Conservation (phyloP, 169 alveolate genomes). For the Plasmodium gonderi region DNA sequence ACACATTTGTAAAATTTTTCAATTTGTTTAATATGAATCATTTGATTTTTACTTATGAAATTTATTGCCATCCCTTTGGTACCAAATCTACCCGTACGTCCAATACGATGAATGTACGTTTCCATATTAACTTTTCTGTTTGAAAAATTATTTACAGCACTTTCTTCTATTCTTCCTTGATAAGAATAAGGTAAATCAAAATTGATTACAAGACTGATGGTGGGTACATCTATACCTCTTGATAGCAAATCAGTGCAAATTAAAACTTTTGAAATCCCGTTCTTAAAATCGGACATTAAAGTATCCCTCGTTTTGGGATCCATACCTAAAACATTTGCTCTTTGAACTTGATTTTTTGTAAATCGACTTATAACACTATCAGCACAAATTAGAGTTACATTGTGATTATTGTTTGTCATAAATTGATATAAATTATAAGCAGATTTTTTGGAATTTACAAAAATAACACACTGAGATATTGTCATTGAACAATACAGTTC, state of each 20-base stretch:
- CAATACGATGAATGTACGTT: constrained; percentile 97
- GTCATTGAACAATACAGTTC: constrained; percentile 96
- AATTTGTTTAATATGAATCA: constrained; percentile 81
- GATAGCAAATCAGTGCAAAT: constrained; percentile 98
- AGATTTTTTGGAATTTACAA: constrained; percentile 95
- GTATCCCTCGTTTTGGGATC: constrained; percentile 94
- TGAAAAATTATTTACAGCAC: background rate
- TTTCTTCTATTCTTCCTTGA: constrained; percentile 77
- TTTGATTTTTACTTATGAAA: constrained; percentile 80
- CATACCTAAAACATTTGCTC: constrained; percentile 90
- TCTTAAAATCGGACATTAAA: constrained; percentile 95
- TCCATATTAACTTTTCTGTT: constrained; percentile 76
- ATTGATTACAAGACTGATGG: constrained; percentile 94
- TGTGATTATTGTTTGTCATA: constrained; percentile 85
- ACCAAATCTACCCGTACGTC: constrained; percentile 99
- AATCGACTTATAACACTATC: constrained; percentile 73
- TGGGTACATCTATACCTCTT: constrained; percentile 99
- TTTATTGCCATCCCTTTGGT: constrained; percentile 96
- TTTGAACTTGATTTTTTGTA: constrained; percentile 77
- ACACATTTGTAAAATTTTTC: constrained; percentile 79
- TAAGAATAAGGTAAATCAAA: constrained; percentile 93
- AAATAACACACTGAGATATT: constrained; percentile 97
- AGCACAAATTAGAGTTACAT: constrained; percentile 74
- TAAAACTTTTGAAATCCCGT: constrained; percentile 95
- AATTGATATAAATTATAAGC: constrained; percentile 93